Evolutionary conservation across 768 basidiomycete genomes (phyloP).

Genomic region (Boletellus sp.): DNA sequence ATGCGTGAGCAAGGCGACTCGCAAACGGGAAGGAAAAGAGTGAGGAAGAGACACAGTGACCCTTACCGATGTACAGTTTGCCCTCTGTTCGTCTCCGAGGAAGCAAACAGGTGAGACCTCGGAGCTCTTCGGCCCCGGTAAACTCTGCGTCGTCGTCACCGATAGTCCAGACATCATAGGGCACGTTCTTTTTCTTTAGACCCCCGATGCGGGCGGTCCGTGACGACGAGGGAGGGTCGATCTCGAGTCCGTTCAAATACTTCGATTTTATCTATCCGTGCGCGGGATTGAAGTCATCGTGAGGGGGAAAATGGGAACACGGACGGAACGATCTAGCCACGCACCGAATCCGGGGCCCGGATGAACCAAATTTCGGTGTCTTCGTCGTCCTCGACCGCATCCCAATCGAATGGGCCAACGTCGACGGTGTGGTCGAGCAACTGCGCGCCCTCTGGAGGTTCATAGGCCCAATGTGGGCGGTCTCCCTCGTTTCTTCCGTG

Average conservation of each 20-base stretch:
- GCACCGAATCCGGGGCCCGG: constrained; percentile 62
- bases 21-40: constrained; percentile 18
- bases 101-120: constrained; percentile 55
- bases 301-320: neutral
- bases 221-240: constrained; percentile 44
- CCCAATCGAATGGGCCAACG: constrained; percentile 62
- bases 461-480: constrained; percentile 56
- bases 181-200: constrained; percentile 49
- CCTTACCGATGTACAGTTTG: constrained; percentile 53
- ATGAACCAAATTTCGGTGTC: constrained; percentile 71
- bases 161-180: constrained; percentile 66
- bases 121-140: constrained; percentile 62
- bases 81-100: constrained; percentile 62
- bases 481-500: constrained; percentile 50
- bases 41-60: constrained; percentile 15
- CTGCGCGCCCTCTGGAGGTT: constrained; percentile 52
- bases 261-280: constrained; percentile 57
- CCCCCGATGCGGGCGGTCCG: constrained; percentile 43
- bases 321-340: constrained; percentile 21
- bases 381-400: constrained; percentile 48
- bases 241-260: constrained; percentile 49
- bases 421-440: constrained; percentile 47
- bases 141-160: constrained; percentile 36
- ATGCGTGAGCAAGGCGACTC: constrained; percentile 33
- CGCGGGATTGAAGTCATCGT: neutral